Evolutionary conservation across 257 asterid genomes (phyloP).

Genomic region (Prunella vulgaris): DNA sequence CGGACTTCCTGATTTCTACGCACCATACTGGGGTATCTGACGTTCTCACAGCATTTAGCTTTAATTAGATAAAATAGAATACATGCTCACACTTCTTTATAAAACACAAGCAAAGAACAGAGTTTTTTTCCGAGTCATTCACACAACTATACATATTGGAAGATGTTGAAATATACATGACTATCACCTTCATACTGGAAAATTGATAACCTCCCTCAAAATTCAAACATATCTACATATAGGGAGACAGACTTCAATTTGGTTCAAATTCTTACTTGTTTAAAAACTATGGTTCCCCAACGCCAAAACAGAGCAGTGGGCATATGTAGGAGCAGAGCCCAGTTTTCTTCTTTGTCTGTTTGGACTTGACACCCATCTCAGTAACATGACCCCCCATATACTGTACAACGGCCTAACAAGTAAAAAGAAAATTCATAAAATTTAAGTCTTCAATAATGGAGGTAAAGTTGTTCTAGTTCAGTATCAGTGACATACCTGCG

Average conservation of each 20-base stretch:
- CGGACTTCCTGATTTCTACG: too few species aligned
- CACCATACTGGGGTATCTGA: not conserved
- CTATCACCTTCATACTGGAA: not conserved
- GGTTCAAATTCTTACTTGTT: slow-evolving; percentile 3
- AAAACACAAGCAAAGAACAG: not conserved
- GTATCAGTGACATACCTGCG: slow-evolving; percentile 43
- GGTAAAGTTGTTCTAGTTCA: not conserved
- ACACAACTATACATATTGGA: slow-evolving; percentile 12
- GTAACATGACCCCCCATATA: slow-evolving; percentile 56
- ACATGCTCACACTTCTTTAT: slow-evolving; percentile 20
- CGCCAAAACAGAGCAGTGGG: slow-evolving; percentile 50
- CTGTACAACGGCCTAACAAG: slow-evolving; percentile 53
- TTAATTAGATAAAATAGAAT: not conserved
- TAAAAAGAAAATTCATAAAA: not conserved
- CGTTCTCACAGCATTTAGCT: not conserved
- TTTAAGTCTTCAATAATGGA: slow-evolving; percentile 1
- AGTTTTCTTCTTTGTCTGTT: slow-evolving; percentile 31
- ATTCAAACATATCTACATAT: slow-evolving; percentile 3
- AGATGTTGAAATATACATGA: slow-evolving; percentile 3
- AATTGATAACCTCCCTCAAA: slow-evolving; percentile 1
- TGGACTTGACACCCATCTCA: slow-evolving; percentile 32
- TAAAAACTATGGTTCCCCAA: slow-evolving; percentile 21
- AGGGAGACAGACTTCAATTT: not conserved
- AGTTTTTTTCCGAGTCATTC: not conserved
- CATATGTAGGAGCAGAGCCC: slow-evolving; percentile 42